phyloP scores from a whole-genome alignment of 2,329 filamentous ascomycete species.

The Trichoderma sp. region DNA sequence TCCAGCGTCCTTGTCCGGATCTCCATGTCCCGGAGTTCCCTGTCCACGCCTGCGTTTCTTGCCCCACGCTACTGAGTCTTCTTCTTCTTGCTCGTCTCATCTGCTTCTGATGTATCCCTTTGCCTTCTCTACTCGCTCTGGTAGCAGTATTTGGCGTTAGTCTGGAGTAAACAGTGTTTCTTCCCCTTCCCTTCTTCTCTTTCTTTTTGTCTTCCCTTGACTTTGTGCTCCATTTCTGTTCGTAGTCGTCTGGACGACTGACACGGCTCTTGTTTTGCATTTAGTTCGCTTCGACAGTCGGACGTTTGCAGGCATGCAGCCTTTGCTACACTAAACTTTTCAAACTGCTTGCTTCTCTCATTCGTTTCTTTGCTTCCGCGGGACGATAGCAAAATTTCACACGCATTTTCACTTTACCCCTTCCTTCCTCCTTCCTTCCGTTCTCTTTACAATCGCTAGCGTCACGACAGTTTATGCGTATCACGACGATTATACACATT shows the following conservation, averaged over 20 bases:
- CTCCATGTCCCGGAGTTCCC: conserved; percentile 1
- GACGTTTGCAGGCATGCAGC: background rate
- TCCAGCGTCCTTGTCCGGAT: background rate
- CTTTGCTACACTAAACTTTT: background rate
- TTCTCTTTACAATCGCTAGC: background rate
- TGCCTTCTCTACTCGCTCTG: conserved; percentile 13
- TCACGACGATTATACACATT: background rate
- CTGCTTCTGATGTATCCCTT: background rate
- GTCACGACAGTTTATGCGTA: background rate
- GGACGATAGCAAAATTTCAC: background rate
- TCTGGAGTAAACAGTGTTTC: background rate
- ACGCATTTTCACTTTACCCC: background rate
- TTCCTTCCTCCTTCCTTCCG: background rate
- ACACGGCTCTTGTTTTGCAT: background rate
- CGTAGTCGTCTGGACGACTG: conserved; percentile 17
- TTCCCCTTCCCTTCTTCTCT: background rate
- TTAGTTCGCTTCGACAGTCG: background rate
- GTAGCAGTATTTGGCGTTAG: conserved; percentile 6
- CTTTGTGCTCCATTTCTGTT: background rate
- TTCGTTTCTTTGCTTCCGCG: conserved; percentile 13
- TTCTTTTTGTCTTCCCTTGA: background rate
- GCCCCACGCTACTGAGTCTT: background rate
- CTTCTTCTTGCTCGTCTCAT: background rate
- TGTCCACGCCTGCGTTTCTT: background rate
- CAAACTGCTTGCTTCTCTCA: background rate